Base-by-base conservation (phyloP, 768 basidiomycete species). In the Neoboletus subvelutipes region DNA sequence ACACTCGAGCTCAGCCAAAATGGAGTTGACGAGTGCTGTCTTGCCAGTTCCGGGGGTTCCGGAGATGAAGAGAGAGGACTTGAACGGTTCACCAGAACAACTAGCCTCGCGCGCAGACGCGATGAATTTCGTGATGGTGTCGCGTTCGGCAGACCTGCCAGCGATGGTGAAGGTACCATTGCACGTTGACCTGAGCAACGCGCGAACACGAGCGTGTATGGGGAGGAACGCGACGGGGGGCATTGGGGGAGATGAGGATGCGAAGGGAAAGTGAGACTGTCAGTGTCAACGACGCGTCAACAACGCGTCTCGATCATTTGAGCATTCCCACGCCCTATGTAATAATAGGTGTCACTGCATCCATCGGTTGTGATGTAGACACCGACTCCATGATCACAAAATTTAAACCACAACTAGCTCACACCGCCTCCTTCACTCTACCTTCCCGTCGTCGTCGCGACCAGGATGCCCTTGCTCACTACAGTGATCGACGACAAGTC, bases 21-120 rank as follows among this genome's bases (percentile, higher is more conserved):
- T 74, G 5, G 85, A 76, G 64, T 87, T 86, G 28, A 94, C 83
- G 4, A 96, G 76, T 0, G 92, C 93, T 2, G 92, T 95, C 76
- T 96, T 95, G 20, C 93, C 93, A 3, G 92, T 93, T 1, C 95
- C 96, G 4, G 94, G 94, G 2, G 92, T 84, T 10, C 96, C 96
- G 10, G 94, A 95, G 51, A 98, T 86, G 71, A 95, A 98, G 56
- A 96, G 77, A 42, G 83, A 79, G 11, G 83, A 76, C 28, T 73
- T 66, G 24, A 58, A 52, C 5, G 58, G 57, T 26, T 63, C 64
- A 22, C 43, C 31, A 18, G 52, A 18, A 28, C 33, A 26, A 20
- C 67, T 64, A 45, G 70, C 55, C 29, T 72, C 68, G 24, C 83
- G 66, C 66, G 88, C 87, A 5, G 80, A 75, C 22, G 73, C 65